These are phyloP conservation scores for Alternaria triticimaculans DNA, from an alignment of 2,329 filamentous ascomycete genomes.

Conservation along the genomic window DNA sequence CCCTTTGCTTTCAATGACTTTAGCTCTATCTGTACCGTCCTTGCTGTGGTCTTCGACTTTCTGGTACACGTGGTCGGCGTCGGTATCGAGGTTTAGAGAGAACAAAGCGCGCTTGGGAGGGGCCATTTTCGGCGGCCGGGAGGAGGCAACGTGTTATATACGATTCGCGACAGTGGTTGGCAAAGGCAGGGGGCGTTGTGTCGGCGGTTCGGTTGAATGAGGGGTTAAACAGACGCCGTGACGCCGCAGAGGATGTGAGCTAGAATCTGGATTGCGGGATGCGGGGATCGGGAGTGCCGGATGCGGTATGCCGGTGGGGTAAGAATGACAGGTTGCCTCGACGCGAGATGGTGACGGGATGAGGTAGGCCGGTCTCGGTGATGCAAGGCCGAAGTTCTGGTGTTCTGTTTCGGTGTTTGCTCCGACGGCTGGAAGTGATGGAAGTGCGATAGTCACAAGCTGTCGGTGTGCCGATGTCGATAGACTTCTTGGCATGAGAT, in stretches of 20 bases:
- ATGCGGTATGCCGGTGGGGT: constrained; percentile 39
- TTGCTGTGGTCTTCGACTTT: constrained; percentile 47
- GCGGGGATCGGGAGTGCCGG: constrained; percentile 23
- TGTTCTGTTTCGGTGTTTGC: constrained; percentile 17
- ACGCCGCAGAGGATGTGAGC: constrained; percentile 10
- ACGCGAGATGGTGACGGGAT: not conserved
- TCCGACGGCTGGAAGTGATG: constrained; percentile 12
- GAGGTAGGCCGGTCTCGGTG: constrained; percentile 4
- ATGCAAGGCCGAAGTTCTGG: constrained; percentile 8
- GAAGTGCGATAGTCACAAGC: not conserved
- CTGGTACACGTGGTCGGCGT: constrained; percentile 49
- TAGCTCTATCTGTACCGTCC: constrained; percentile 39
- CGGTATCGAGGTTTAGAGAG: constrained; percentile 49
- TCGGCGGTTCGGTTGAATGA: constrained; percentile 21
- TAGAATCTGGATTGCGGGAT: constrained; percentile 9
- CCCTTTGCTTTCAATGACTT: constrained; percentile 44
- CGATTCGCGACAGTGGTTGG: not conserved
- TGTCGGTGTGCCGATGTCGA: no score
- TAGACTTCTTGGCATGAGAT: not conserved
- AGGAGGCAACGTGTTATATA: constrained; percentile 15
- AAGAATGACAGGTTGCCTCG: constrained; percentile 5
- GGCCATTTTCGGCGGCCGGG: constrained; percentile 19
- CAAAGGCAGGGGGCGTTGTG: not conserved
- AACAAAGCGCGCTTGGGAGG: constrained; percentile 44
- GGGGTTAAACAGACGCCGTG: constrained; percentile 16